Conservation (phyloP, 2,329 filamentous ascomycete species). For the Clonostachys rosea region DNA sequence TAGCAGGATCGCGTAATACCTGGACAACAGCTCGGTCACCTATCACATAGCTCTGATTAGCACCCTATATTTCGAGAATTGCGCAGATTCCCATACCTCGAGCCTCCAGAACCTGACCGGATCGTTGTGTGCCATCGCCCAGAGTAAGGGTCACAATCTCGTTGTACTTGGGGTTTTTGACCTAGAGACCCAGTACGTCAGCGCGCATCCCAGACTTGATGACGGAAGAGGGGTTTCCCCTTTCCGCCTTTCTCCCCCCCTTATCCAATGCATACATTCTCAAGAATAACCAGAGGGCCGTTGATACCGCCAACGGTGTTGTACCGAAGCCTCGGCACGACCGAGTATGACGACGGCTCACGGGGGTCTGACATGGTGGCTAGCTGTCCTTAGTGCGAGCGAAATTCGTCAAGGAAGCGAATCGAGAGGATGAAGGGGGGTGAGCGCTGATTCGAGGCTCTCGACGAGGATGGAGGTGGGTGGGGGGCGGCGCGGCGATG, state of each 20-base stretch:
- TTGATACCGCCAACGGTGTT: conserved; percentile 99
- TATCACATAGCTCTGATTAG: conserved; percentile 26
- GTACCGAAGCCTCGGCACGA: conserved; percentile 71
- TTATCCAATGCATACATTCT: conserved; percentile 61
- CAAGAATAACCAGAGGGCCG: conserved; percentile 93
- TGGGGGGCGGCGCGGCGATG: neutral
- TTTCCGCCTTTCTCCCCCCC: neutral
- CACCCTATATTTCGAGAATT: neutral
- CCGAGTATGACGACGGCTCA: conserved; percentile 55
- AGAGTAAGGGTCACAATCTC: conserved; percentile 96
- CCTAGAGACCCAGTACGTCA: conserved; percentile 43
- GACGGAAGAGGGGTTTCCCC: neutral
- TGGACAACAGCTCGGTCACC: conserved; percentile 93
- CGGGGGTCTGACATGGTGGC: conserved; percentile 50
- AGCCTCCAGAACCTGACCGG: conserved; percentile 94
- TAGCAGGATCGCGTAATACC: conserved; percentile 45
- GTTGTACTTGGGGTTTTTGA: conserved; percentile 97
- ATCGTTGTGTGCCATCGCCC: conserved; percentile 88
- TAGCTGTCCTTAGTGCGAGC: neutral
- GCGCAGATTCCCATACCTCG: conserved; percentile 60
- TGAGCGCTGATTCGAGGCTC: neutral
- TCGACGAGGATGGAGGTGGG: neutral
- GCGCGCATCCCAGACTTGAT: conserved; percentile 1
- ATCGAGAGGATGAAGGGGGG: conserved; percentile 1
- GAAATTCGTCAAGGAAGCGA: conserved; percentile 2